Evolutionary conservation across 2,329 filamentous ascomycete genomes (phyloP).

Genomic region (Sarocladium brachiariae): DNA sequence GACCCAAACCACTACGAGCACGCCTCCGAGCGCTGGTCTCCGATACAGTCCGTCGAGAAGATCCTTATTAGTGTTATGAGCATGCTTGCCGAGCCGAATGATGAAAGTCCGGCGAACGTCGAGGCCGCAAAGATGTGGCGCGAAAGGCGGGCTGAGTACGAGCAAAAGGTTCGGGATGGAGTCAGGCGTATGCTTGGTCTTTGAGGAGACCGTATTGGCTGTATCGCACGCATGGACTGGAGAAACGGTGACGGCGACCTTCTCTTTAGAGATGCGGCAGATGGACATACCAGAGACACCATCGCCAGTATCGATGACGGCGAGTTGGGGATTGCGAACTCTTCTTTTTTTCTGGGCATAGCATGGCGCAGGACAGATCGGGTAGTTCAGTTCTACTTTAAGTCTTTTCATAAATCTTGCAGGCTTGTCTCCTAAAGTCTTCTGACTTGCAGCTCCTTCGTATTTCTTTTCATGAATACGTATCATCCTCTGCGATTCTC

Average conservation of each 20-base stretch:
- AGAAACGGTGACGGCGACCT: neutral
- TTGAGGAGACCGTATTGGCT: too few relatives aligned
- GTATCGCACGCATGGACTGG: neutral
- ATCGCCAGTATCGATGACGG: too few relatives aligned
- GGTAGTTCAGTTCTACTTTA: conserved; percentile 9
- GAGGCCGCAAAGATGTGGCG: conserved; percentile 97
- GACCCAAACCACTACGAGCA: conserved; percentile 98
- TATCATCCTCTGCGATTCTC: neutral
- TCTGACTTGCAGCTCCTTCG: neutral
- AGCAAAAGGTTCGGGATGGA: conserved; percentile 74
- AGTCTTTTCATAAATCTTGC: conserved; percentile 3
- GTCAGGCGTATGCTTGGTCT: conserved; percentile 74
- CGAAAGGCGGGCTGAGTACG: conserved; percentile 75
- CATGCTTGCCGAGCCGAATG: conserved; percentile 95
- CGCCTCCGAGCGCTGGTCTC: conserved; percentile 90
- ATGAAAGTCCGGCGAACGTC: conserved; percentile 93
- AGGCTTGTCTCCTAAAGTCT: neutral
- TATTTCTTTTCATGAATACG: too few relatives aligned
- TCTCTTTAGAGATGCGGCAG: neutral
- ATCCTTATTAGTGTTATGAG: conserved; percentile 96
- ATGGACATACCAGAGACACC: too few relatives aligned
- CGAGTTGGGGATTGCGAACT: neutral
- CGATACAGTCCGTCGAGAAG: conserved; percentile 96
- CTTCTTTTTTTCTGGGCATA: conserved; percentile 2
- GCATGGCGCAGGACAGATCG: conserved; percentile 6